Conservation (phyloP, 768 basidiomycete species). For the Termitomyces sp. region DNA sequence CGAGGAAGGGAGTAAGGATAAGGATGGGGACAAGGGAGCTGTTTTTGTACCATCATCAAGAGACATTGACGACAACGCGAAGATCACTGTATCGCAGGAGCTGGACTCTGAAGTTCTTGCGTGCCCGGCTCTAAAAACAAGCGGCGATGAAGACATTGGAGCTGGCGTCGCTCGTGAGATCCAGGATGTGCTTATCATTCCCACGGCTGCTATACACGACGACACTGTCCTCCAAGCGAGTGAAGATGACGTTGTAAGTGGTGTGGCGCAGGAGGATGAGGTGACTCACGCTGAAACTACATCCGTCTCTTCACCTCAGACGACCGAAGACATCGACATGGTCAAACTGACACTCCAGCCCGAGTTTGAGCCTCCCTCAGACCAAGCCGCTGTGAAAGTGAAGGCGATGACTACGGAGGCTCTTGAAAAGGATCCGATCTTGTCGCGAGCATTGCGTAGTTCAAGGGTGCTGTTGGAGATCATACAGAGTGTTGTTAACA, state of each 20-base stretch:
- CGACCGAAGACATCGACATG: neutral
- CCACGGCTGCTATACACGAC: neutral
- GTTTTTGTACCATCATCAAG: neutral
- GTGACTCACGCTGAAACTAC: neutral
- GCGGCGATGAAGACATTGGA: neutral
- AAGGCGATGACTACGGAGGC: neutral
- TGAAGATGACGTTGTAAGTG: neutral
- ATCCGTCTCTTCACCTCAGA: neutral
- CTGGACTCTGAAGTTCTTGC: neutral
- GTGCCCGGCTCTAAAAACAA: neutral
- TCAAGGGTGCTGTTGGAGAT: slow-evolving; percentile 6
- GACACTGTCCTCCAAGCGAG: neutral
- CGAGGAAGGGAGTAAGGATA: neutral
- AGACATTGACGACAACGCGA: neutral
- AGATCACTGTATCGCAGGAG: neutral
- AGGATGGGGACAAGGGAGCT: neutral
- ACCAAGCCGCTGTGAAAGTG: neutral
- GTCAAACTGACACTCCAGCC: neutral
- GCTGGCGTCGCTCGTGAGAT: neutral
- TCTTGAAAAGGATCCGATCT: slow-evolving; percentile 1
- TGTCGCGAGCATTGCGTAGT: neutral
- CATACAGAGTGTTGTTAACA: neutral
- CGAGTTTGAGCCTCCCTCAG: neutral
- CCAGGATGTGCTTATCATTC: neutral
- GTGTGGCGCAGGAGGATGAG: neutral